Evolutionary conservation across 345 rosid genomes (phyloP).

Genomic region (Barbarea vulgaris): DNA sequence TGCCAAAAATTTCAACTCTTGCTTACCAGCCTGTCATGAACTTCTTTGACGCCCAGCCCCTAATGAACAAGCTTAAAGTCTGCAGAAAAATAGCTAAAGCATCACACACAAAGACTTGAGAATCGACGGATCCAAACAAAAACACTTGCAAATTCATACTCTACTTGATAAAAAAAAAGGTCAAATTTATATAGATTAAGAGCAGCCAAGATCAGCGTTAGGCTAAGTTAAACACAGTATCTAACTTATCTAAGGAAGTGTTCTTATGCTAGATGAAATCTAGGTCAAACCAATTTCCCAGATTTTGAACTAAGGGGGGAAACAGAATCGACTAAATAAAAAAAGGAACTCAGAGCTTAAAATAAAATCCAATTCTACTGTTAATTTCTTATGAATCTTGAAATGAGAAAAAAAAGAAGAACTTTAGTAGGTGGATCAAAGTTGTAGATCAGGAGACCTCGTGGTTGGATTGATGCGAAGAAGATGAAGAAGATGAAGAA

Average conservation of each 20-base stretch:
- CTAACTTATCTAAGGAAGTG: slow-evolving; percentile 11
- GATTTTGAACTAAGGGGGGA: slow-evolving; percentile 21
- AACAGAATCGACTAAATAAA: not conserved
- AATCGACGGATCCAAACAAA: slow-evolving; percentile 5
- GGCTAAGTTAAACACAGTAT: slow-evolving; percentile 9
- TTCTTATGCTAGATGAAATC: slow-evolving; percentile 7
- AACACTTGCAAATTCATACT: slow-evolving; percentile 19
- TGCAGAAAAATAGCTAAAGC: slow-evolving; percentile 39
- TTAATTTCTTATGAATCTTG: slow-evolving; percentile 11
- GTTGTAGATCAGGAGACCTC: slow-evolving; percentile 57
- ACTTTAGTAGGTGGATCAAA: not conserved
- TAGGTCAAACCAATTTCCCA: slow-evolving; percentile 30
- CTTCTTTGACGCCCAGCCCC: slow-evolving; percentile 99
- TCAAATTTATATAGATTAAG: not conserved
- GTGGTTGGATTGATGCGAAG: slow-evolving; percentile 75
- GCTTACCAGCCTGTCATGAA: slow-evolving; percentile 98
- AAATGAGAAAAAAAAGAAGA: slow-evolving; percentile 1
- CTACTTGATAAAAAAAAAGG: not conserved
- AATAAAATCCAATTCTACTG: not conserved
- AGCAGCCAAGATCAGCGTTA: slow-evolving; percentile 5
- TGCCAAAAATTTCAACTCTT: not conserved
- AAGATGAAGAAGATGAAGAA: slow-evolving; percentile 63
- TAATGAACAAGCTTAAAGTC: slow-evolving; percentile 85
- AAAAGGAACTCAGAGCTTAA: not conserved
- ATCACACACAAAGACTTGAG: slow-evolving; percentile 3